Evolutionary conservation across 139 green algal species (phyloP).

Genomic region (Picochlorum sp.): DNA sequence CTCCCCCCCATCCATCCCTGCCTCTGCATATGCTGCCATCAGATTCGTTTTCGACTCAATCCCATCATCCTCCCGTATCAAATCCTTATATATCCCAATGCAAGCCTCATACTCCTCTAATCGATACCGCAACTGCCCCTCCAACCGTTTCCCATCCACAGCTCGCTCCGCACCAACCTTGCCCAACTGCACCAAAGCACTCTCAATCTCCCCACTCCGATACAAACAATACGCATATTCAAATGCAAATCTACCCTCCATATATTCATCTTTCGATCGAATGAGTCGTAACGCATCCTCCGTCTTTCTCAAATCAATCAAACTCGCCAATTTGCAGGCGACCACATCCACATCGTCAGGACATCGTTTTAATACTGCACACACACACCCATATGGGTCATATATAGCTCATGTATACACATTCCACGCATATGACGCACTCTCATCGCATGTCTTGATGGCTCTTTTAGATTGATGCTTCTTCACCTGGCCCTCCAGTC

Average conservation of each 20-base stretch:
- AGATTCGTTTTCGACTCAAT: slow-evolving; percentile 76
- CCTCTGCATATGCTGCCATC: slow-evolving; percentile 70
- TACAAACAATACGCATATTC: slow-evolving; percentile 87
- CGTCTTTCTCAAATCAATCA: slow-evolving; percentile 52
- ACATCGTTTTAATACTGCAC: slow-evolving; percentile 57
- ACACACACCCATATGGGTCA: no score
- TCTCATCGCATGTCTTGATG: slow-evolving; percentile 51
- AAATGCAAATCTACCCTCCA: slow-evolving; percentile 37
- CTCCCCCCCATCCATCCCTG: slow-evolving; percentile 48
- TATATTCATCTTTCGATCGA: slow-evolving; percentile 5
- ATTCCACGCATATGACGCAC: slow-evolving; percentile 24
- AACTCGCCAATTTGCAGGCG: slow-evolving; percentile 46
- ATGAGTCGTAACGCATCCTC: slow-evolving; percentile 43
- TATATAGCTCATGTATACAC: background rate
- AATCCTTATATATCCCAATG: slow-evolving; percentile 41
- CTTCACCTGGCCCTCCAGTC: slow-evolving; percentile 43
- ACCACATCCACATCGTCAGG: slow-evolving; percentile 62
- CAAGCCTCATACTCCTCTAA: slow-evolving; percentile 48
- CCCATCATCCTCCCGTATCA: slow-evolving; percentile 36
- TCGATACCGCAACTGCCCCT: slow-evolving; percentile 76
- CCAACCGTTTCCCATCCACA: slow-evolving; percentile 51
- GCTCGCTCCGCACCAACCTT: slow-evolving; percentile 11
- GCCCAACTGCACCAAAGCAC: slow-evolving; percentile 33
- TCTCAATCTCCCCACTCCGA: slow-evolving; percentile 47
- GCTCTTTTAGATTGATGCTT: slow-evolving; percentile 49